phyloP scores from a whole-genome alignment of 2,329 filamentous ascomycete species.

The Bertia moriformis region DNA sequence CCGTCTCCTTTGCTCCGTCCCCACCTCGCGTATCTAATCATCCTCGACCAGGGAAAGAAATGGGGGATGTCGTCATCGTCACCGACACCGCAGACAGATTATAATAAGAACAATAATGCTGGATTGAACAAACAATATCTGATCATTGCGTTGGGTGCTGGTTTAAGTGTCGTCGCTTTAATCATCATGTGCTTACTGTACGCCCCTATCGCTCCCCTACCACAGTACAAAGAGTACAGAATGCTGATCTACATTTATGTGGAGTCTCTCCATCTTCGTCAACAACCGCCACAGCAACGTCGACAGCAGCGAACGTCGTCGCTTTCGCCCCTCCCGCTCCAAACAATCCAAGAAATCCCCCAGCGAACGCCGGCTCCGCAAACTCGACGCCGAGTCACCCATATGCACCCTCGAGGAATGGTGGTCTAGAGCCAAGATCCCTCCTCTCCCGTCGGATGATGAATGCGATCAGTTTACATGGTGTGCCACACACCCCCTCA shows the following conservation, averaged over 20 bases:
- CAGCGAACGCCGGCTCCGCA: slow-evolving; percentile 15
- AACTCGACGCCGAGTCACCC: slow-evolving; percentile 17
- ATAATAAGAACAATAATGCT: background rate
- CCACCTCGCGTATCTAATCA: too few species aligned
- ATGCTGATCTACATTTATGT: background rate
- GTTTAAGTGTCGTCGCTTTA: background rate
- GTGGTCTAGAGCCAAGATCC: slow-evolving; percentile 16
- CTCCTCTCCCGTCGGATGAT: slow-evolving; percentile 14
- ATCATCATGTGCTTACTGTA: slow-evolving; percentile 1
- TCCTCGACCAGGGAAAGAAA: too few species aligned
- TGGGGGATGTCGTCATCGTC: too few species aligned
- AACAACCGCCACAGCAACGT: slow-evolving; percentile 12
- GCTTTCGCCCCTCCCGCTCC: slow-evolving; percentile 5
- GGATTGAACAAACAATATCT: background rate
- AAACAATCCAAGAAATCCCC: slow-evolving; percentile 10
- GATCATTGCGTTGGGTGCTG: background rate
- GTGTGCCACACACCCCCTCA: background rate
- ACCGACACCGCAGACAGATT: background rate
- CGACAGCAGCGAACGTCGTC: too few species aligned
- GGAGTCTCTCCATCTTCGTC: slow-evolving; percentile 10
- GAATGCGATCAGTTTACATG: slow-evolving; percentile 7
- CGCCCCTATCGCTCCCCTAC: background rate
- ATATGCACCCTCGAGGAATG: slow-evolving; percentile 18
- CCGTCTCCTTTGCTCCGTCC: too few species aligned
- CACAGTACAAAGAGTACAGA: background rate